Evolutionary conservation across 805 yeast genomes (phyloP).

Genomic region (Pichia phayaonensis): DNA sequence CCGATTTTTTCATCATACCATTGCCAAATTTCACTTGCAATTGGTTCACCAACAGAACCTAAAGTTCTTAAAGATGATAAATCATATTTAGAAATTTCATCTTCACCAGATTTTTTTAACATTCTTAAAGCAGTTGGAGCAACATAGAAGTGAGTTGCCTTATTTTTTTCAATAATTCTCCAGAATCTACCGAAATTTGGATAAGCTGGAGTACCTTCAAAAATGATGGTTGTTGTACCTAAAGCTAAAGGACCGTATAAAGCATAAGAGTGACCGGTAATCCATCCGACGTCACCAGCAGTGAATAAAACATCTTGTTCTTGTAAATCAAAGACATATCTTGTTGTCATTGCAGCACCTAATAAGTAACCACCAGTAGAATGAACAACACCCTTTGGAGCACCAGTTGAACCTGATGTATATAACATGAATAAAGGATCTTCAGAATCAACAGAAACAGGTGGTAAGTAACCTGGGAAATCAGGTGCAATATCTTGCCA

Average conservation of each 20-base stretch:
- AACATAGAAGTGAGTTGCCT: conserved; percentile 92
- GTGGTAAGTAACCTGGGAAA: conserved; percentile 80
- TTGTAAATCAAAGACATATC: conserved; percentile 89
- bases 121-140: conserved; percentile 97
- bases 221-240: conserved; percentile 88
- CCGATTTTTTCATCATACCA: conserved; percentile 96
- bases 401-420: conserved; percentile 97
- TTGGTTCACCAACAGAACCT: conserved; percentile 98
- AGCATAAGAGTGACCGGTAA: conserved; percentile 95
- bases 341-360: conserved; percentile 87
- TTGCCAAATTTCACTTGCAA: conserved; percentile 96
- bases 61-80: conserved; percentile 81
- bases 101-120: conserved; percentile 76
- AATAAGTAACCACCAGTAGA: conserved; percentile 89
- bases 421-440: conserved; percentile 93
- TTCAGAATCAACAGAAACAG: conserved; percentile 80
- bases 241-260: conserved; percentile 85
- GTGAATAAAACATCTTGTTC: conserved; percentile 84
- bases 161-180: conserved; percentile 88
- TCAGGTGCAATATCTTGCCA: conserved; percentile 88
- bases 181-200: conserved; percentile 94
- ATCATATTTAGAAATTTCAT: conserved; percentile 71
- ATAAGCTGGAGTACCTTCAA: conserved; percentile 97
- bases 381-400: conserved; percentile 97
- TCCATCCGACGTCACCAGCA: conserved; percentile 99